Evolutionary conservation across 495 filamentous ascomycete genomes (phyloP).

Genomic region (Hyaloscypha hepaticicola): DNA sequence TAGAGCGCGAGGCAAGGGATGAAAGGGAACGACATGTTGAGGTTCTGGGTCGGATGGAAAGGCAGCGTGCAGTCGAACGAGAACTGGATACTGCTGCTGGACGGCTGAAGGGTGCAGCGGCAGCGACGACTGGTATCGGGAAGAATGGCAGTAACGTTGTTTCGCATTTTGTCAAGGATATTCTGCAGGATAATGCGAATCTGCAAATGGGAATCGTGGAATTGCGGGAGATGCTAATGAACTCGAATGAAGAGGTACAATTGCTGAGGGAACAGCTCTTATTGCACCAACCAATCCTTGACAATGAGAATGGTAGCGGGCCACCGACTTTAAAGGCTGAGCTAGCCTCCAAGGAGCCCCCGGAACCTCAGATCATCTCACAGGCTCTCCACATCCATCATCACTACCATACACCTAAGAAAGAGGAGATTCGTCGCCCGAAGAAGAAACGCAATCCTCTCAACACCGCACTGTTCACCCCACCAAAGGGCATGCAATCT

Average conservation of each 20-base stretch:
- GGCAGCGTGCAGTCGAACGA: slow-evolving; percentile 67
- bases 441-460: slow-evolving; percentile 70
- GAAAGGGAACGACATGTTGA: slow-evolving; percentile 83
- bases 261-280: slow-evolving; percentile 79
- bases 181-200: slow-evolving; percentile 92
- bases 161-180: slow-evolving; percentile 91
- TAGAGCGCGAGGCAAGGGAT: slow-evolving; percentile 80
- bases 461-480: slow-evolving; percentile 59
- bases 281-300: slow-evolving; percentile 67
- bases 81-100: slow-evolving; percentile 76
- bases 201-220: slow-evolving; percentile 88
- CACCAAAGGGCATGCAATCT: slow-evolving; percentile 38
- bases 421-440: slow-evolving; percentile 61
- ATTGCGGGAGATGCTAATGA: slow-evolving; percentile 84
- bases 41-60: slow-evolving; percentile 75
- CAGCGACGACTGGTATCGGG: slow-evolving; percentile 57
- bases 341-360: slow-evolving; percentile 51
- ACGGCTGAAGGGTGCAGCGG: slow-evolving; percentile 75
- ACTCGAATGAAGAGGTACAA: slow-evolving; percentile 92
- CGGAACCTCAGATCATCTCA: slow-evolving; percentile 46
- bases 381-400: slow-evolving; percentile 90
- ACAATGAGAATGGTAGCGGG: slow-evolving; percentile 38
- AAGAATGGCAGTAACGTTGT: slow-evolving; percentile 64
- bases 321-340: slow-evolving; percentile 66
- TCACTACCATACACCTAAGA: slow-evolving; percentile 67